phyloP scores from a whole-genome alignment of 129 eudicot species.

The Lactuca saligna region DNA sequence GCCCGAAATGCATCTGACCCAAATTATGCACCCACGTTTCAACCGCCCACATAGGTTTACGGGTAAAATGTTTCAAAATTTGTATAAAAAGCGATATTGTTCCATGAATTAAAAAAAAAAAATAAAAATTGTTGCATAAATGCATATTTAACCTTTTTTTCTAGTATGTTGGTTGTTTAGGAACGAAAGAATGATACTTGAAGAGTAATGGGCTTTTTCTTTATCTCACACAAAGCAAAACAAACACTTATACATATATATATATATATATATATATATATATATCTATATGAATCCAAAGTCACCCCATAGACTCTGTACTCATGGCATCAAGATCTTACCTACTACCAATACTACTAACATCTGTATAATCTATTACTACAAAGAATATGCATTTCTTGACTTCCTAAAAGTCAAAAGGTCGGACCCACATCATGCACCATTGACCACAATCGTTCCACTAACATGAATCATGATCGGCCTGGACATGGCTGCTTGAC shows the following conservation, averaged over 20 bases:
- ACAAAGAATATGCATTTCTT: slow-evolving; percentile 44
- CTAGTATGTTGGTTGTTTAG: background rate
- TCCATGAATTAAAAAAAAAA: too few species aligned
- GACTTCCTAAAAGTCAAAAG: slow-evolving; percentile 31
- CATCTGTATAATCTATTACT: slow-evolving; percentile 40
- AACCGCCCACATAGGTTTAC: too few species aligned
- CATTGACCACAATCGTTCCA: background rate
- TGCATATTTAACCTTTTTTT: too few species aligned
- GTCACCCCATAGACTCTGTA: slow-evolving; percentile 17
- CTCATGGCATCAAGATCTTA: slow-evolving; percentile 22
- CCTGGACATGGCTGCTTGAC: slow-evolving; percentile 50
- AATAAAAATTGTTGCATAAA: background rate
- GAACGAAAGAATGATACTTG: background rate
- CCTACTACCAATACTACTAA: slow-evolving; percentile 18
- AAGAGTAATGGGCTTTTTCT: slow-evolving; percentile 19
- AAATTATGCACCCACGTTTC: too few species aligned
- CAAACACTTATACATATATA: slow-evolving; percentile 19
- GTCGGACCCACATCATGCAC: slow-evolving; percentile 45
- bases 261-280: too few species aligned
- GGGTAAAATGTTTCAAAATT: background rate
- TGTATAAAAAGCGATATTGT: background rate
- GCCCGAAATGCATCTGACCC: too few species aligned
- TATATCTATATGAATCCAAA: slow-evolving; percentile 33
- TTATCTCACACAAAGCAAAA: slow-evolving; percentile 28
- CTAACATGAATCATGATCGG: slow-evolving; percentile 61